Base-by-base conservation (phyloP, 805 yeast species). In the Yarrowia phangngaensis region DNA sequence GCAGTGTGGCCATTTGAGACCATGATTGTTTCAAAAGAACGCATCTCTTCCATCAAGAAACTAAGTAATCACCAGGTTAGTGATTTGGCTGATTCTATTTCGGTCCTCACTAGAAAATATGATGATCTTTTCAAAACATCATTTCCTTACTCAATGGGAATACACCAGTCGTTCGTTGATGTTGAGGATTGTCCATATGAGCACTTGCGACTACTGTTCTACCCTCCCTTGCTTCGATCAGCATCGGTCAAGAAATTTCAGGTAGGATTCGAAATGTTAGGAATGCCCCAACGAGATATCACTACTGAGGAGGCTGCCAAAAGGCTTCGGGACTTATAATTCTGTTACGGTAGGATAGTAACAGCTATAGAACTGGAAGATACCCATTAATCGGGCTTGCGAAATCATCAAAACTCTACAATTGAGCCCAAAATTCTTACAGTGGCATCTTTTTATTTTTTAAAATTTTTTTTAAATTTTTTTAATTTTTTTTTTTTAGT, bases 1-100 rank as follows among this genome's bases (percentile, higher is more conserved):
- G 89, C 88, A 5, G 70, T 78, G 26, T 82, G 89, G 89, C 90
- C 90, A 12, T 82, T 81, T 60, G 88, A 82, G 64, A 78, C 85
- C 5, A 64, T 82, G 65, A 66, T 82, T 24, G 64, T 82, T 5
- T 61, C 85, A n/a, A 77, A 77, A 58, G 62, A 67, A 11, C 80
- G 79, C 51, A 64, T 79, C 45, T 63, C 72, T 17, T 73, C 79
- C 9, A 60, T 80, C 11, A 66, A 64, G 30, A 73, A 73, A 20
- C 73, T 80, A 55, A 65, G 64, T 20, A 69, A 64, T 4, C 61
- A 64, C 51, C 76, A 82, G 54, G 71, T 69, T 50, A 14, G 30
- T 4, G 85, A 80, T 54, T 70, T 82, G 55, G 86, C 87, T 1
- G 61, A 65, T 9, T 70, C 77, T 17, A 56, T 81, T 53, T 72